phyloP scores from a whole-genome alignment of 2,329 filamentous ascomycete species.

The Talaromyces sp. region DNA sequence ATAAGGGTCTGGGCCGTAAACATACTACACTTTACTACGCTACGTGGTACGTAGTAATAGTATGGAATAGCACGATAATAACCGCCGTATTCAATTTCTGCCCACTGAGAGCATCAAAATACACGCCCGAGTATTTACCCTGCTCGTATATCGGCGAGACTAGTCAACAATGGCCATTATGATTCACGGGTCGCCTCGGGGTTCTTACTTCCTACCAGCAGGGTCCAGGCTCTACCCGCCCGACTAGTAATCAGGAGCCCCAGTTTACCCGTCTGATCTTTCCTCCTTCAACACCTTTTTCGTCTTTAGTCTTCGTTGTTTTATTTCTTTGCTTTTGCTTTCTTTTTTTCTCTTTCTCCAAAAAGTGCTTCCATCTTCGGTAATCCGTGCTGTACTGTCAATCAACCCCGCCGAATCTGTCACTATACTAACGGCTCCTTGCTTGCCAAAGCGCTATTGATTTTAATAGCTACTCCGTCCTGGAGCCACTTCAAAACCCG shows the following conservation, averaged over 20 bases:
- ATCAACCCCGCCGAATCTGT: background rate
- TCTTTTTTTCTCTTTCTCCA: background rate
- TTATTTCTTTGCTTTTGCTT: background rate
- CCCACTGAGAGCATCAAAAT: too few relatives aligned
- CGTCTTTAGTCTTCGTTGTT: background rate
- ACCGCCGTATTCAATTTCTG: too few relatives aligned
- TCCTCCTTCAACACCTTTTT: background rate
- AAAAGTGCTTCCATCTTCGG: background rate
- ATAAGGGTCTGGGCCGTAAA: slow-evolving; percentile 2
- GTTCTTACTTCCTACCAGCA: background rate
- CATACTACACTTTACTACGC: too few relatives aligned
- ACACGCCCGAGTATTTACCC: too few relatives aligned
- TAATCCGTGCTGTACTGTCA: background rate
- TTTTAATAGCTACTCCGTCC: background rate
- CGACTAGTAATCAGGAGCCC: background rate
- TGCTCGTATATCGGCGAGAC: background rate
- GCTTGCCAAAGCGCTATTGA: background rate
- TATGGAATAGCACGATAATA: too few relatives aligned
- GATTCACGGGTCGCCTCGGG: background rate
- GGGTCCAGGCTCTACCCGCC: background rate
- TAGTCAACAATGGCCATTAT: background rate
- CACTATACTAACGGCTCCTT: background rate
- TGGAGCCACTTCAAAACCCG: background rate
- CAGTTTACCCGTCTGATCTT: background rate
- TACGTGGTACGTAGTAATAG: too few relatives aligned